Evolutionary conservation across 2,329 filamentous ascomycete species (phyloP).

Genomic region (Cladosporium sp.): DNA sequence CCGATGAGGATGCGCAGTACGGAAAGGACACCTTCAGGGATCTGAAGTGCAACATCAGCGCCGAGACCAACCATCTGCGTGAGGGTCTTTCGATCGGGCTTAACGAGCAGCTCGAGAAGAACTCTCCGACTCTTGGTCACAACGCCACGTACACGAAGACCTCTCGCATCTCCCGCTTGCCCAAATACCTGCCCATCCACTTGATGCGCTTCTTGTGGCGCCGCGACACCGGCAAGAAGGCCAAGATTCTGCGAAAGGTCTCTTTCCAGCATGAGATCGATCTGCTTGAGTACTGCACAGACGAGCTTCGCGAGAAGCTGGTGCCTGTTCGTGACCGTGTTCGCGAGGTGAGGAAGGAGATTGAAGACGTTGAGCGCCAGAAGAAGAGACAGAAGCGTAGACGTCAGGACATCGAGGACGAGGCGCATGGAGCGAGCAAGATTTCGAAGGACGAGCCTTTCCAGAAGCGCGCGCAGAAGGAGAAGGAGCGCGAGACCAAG

Average conservation of each 20-base stretch:
- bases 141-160: constrained; percentile 86
- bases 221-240: constrained; percentile 92
- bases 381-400: constrained; percentile 86
- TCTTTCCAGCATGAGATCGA: constrained; percentile 94
- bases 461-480: constrained; percentile 83
- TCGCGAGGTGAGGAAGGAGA: constrained; percentile 90
- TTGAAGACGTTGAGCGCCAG: constrained; percentile 86
- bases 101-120: constrained; percentile 88
- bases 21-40: constrained; percentile 80
- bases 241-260: constrained; percentile 99
- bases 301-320: constrained; percentile 78
- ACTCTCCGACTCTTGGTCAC: constrained; percentile 72
- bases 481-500: constrained; percentile 48
- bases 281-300: constrained; percentile 91
- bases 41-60: constrained; percentile 92
- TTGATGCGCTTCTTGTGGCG: constrained; percentile 99
- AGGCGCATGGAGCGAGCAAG: constrained; percentile 36
- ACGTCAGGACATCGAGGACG: constrained; percentile 56
- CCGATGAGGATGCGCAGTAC: constrained; percentile 68
- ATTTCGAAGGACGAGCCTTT: constrained; percentile 63
- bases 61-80: constrained; percentile 81
- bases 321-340: constrained; percentile 95
- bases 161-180: constrained; percentile 84
- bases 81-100: constrained; percentile 84
- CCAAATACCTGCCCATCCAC: constrained; percentile 94